These are phyloP conservation scores for Vitis labrusca DNA, from an alignment of 164 flowering plant species.

Conservation along the genomic window DNA sequence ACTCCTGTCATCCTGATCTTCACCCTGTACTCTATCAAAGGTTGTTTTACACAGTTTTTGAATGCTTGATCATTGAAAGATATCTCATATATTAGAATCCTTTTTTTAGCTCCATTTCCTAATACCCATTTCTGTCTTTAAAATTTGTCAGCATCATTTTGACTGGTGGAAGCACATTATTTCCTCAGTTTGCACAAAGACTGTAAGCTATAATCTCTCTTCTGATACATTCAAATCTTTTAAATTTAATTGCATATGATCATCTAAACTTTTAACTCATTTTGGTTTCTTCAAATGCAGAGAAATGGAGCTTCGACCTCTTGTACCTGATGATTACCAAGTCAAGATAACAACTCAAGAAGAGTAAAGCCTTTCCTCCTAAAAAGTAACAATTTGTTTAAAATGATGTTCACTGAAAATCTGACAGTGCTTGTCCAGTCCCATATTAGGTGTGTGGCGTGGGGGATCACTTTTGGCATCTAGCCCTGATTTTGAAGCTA, in stretches of 20 bases:
- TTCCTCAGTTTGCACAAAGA: conserved; percentile 86
- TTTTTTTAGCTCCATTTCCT: background rate
- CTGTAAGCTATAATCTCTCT: conserved; percentile 54
- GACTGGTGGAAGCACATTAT: conserved; percentile 92
- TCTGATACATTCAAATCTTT: background rate
- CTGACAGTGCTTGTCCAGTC: conserved; percentile 49
- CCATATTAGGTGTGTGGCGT: conserved; percentile 91
- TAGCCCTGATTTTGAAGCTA: conserved; percentile 90
- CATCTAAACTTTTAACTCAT: background rate
- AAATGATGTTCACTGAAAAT: background rate
- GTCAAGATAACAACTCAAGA: conserved; percentile 88
- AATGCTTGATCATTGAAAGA: background rate
- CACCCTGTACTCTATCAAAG: conserved; percentile 93
- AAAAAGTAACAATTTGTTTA: background rate
- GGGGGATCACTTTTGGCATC: conserved; percentile 98
- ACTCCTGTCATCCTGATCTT: conserved; percentile 87
- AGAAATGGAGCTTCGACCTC: conserved; percentile 92
- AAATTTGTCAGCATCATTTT: conserved; percentile 72
- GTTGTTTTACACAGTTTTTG: conserved; percentile 28
- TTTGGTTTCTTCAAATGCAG: conserved; percentile 31
- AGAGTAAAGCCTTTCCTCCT: conserved; percentile 56
- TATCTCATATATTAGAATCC: background rate
- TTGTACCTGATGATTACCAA: conserved; percentile 77
- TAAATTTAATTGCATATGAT: background rate
- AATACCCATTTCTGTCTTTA: background rate